phyloP scores from a whole-genome alignment of 768 basidiomycete genomes.

The Termitomyces sp. region DNA sequence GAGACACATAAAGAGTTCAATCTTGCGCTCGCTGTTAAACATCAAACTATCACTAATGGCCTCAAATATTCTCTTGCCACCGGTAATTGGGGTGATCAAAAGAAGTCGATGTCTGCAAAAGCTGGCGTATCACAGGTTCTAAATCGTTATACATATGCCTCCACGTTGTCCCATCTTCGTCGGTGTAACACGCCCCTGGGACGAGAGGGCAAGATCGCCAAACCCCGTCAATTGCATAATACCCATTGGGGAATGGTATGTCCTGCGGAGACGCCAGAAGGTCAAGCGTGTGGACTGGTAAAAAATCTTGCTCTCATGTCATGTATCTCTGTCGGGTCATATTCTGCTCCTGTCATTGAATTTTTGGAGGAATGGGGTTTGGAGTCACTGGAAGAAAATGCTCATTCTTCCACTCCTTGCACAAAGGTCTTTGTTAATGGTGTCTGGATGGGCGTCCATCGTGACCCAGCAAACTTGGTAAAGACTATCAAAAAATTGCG shows the following conservation, averaged over 20 bases:
- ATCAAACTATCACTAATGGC: slow-evolving; percentile 96
- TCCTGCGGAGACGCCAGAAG: slow-evolving; percentile 98
- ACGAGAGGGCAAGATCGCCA: slow-evolving; percentile 98
- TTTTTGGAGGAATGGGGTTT: slow-evolving; percentile 99
- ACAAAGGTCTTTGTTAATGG: slow-evolving; percentile 99
- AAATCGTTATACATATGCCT: slow-evolving; percentile 98
- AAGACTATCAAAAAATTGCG: slow-evolving; percentile 90
- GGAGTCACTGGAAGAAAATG: slow-evolving; percentile 91
- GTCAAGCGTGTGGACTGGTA: slow-evolving; percentile 98
- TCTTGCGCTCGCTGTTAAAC: slow-evolving; percentile 86
- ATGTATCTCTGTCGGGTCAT: slow-evolving; percentile 95
- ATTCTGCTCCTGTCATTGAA: slow-evolving; percentile 93
- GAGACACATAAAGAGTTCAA: slow-evolving; percentile 96
- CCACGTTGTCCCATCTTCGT: slow-evolving; percentile 95
- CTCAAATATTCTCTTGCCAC: slow-evolving; percentile 97
- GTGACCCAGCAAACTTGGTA: slow-evolving; percentile 88
- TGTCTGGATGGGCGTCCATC: slow-evolving; percentile 99
- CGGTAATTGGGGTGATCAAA: slow-evolving; percentile 99
- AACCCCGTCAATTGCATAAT: slow-evolving; percentile 97
- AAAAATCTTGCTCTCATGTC: slow-evolving; percentile 98
- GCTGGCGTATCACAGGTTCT: slow-evolving; percentile 98
- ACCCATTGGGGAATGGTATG: slow-evolving; percentile 99
- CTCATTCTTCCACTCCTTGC: slow-evolving; percentile 71
- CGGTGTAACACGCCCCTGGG: slow-evolving; percentile 98
- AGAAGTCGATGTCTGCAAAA: slow-evolving; percentile 96